Evolutionary conservation across 345 rosid species (phyloP).

Genomic region (Tarenaya hassleriana): DNA sequence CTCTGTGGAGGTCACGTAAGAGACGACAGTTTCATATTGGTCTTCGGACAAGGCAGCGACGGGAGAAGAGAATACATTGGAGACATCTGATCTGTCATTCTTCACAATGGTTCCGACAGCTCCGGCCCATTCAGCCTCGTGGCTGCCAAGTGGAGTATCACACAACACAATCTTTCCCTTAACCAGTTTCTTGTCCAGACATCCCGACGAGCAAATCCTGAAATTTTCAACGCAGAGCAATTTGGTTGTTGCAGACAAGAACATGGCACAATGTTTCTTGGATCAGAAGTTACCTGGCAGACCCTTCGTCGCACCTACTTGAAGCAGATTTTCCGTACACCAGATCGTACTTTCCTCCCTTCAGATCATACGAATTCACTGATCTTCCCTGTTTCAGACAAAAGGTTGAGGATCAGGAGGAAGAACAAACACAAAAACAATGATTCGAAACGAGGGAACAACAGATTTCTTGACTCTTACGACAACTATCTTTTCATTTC

Average conservation of each 20-base stretch:
- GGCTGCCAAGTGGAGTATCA: background rate
- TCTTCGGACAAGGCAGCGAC: slow-evolving; percentile 4
- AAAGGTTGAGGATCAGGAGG: slow-evolving; percentile 4
- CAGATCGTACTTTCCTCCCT: slow-evolving; percentile 32
- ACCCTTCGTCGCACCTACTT: slow-evolving; percentile 9
- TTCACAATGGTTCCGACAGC: slow-evolving; percentile 28
- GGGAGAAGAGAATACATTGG: slow-evolving; percentile 28
- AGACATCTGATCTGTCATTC: background rate
- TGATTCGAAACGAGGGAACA: too few relatives aligned
- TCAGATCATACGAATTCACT: slow-evolving; percentile 27
- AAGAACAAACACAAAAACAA: background rate
- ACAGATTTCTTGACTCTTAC: slow-evolving; percentile 30
- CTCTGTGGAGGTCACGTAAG: slow-evolving; percentile 33
- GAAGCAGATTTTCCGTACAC: slow-evolving; percentile 22
- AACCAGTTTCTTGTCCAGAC: slow-evolving; percentile 27
- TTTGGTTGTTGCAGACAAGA: too few relatives aligned
- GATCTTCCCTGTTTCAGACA: slow-evolving; percentile 35
- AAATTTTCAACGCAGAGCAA: slow-evolving; percentile 1
- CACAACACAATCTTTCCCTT: slow-evolving; percentile 43
- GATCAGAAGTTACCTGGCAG: slow-evolving; percentile 17
- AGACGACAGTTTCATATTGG: slow-evolving; percentile 8
- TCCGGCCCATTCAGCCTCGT: slow-evolving; percentile 18
- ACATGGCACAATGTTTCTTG: background rate
- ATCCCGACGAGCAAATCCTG: slow-evolving; percentile 25
- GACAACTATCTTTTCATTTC: slow-evolving; percentile 31